phyloP scores from a whole-genome alignment of 306 rosid species.

The Cicer judaicum region DNA sequence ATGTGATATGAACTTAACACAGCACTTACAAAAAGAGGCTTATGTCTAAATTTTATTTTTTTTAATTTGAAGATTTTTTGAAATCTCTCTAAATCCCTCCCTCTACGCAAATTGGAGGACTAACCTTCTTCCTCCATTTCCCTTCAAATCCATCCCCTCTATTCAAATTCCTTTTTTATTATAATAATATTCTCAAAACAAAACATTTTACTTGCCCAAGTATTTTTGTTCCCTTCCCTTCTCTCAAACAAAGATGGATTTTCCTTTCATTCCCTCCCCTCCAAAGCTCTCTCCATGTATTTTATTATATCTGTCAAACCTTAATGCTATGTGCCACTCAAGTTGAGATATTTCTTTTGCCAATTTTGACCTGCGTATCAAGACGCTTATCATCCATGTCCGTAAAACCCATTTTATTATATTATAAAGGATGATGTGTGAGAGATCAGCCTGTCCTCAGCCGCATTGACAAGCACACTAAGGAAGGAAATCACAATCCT shows the following conservation, averaged over 20 bases:
- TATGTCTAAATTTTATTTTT: no score
- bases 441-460: constrained; percentile 15
- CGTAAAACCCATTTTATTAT: background rate
- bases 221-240: background rate
- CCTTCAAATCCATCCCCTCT: no score
- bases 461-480: background rate
- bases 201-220: background rate
- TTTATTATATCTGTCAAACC: background rate
- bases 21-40: no score
- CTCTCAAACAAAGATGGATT: background rate
- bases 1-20: no score
- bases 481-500: constrained; percentile 7
- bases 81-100: no score
- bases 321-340: background rate
- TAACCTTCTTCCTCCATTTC: no score
- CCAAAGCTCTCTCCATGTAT: background rate
- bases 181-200: no score
- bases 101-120: no score
- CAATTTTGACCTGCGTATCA: background rate
- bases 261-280: background rate
- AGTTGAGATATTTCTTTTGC: background rate
- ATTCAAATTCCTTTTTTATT: no score
- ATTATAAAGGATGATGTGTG: constrained; percentile 16
- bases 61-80: no score
- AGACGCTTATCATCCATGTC: background rate